Base-by-base conservation (phyloP, 495 filamentous ascomycete species). In the Choiromyces venosus region DNA sequence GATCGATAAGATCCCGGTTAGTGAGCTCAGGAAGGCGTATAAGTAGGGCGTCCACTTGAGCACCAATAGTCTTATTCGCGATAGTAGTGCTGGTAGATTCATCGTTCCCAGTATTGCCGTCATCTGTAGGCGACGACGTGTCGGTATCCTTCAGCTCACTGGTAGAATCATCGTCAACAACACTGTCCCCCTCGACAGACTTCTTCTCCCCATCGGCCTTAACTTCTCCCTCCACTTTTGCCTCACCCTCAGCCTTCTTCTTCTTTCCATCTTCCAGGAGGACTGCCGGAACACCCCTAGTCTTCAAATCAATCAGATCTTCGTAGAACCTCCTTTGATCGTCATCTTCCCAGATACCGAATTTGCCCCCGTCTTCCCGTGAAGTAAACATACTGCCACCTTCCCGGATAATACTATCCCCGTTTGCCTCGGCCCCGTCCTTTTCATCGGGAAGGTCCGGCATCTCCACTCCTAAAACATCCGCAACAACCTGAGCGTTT, bases 321-420 rank as follows among this genome's bases (percentile, higher is more conserved):
- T 99, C 95, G 82, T 99, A 98, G 82, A 98, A 99, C 42, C 95
- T 91, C 70, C 96, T 87, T 82, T 99, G 94, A 64, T 99, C 95
- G 79, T 98, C 95, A 77, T 99, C 95, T 84, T 98, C 96, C 95
- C 95, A 99, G 77, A 98, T 97, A 1, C 95, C 95, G n/a, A 93
- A 87, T 56, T 72, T 81, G 10, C 94, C 94, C 73, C 97, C 95
- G 74, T 99, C 96, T 1, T 93, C 92, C 38, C 93, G 91, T 82
- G 96, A 96, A 74, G 98, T 90, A 67, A 99, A 89, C 29, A 95
- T 96, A 77, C 98, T 98, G 1, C 90, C 88, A 36, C 92, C 89
- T 37, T 81, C 79, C 61, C 79, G 67, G 35, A 81, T 81, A 37
- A 81, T 81, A 69, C 74, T 81, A 78, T 90, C 90, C 0, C 87